Evolutionary conservation across 129 eudicot genomes (phyloP).

Genomic region (Flaveria sonorensis): DNA sequence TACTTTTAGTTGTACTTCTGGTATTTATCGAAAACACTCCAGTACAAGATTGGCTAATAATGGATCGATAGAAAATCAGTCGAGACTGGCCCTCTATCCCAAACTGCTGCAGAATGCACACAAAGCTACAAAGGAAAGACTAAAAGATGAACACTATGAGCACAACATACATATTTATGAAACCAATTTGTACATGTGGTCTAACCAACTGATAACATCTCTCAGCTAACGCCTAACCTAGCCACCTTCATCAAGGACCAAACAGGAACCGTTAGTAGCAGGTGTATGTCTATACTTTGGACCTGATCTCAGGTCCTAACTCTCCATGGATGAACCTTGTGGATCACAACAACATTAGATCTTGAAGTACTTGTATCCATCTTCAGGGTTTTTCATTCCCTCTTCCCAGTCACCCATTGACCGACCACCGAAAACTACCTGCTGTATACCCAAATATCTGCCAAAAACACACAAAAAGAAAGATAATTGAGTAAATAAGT

Average conservation of each 20-base stretch:
- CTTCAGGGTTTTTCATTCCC: conserved; percentile 75
- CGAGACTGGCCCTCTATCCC: too few species aligned
- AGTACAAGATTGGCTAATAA: background rate
- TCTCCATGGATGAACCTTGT: conserved; percentile 4
- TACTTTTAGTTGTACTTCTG: background rate
- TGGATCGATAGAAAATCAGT: too few species aligned
- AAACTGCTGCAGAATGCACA: too few species aligned
- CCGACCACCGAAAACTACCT: conserved; percentile 85
- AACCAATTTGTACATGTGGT: conserved; percentile 4
- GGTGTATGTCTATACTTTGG: conserved; percentile 8
- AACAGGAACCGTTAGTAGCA: conserved; percentile 16
- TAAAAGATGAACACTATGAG: background rate
- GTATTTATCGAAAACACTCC: background rate
- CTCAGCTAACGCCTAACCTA: conserved; percentile 11
- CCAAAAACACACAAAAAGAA: conserved; percentile 1
- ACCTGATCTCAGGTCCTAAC: conserved; percentile 1
- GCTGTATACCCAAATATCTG: conserved; percentile 87
- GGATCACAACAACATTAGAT: conserved; percentile 44
- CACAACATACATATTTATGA: conserved; percentile 11
- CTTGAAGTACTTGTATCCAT: conserved; percentile 77
- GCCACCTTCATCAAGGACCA: background rate
- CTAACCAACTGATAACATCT: conserved; percentile 10
- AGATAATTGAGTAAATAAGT: background rate
- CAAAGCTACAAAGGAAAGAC: background rate
- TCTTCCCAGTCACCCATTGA: conserved; percentile 93